phyloP scores from a whole-genome alignment of 108 stramenopile genomes.

The Fistulifera solaris region DNA sequence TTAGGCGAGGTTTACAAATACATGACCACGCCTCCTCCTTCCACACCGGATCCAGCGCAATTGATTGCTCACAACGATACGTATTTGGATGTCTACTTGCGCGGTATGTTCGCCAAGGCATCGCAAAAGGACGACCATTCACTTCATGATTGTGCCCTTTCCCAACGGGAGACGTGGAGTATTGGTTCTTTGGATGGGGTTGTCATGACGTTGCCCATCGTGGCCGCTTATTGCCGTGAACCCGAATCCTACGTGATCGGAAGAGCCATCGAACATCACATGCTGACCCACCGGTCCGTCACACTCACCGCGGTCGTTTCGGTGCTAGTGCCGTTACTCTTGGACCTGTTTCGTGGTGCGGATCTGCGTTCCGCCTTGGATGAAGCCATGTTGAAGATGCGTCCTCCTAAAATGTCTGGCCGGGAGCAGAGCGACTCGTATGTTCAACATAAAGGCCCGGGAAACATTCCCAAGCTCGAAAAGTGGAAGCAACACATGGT shows the following conservation, averaged over 20 bases:
- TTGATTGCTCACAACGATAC: slow-evolving; percentile 18
- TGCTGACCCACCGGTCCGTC: slow-evolving; percentile 16
- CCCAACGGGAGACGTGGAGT: slow-evolving; percentile 19
- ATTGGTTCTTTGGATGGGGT: slow-evolving; percentile 25
- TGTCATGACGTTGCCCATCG: slow-evolving; percentile 18
- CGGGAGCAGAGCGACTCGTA: slow-evolving; percentile 19
- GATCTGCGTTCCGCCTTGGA: slow-evolving; percentile 10
- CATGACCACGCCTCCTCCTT: slow-evolving; percentile 15
- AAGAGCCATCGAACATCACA: slow-evolving; percentile 21
- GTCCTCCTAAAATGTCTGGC: slow-evolving; percentile 19
- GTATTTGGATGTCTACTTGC: slow-evolving; percentile 24
- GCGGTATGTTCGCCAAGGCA: slow-evolving; percentile 17
- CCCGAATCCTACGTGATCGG: slow-evolving; percentile 20
- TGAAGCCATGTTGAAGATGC: slow-evolving; percentile 19
- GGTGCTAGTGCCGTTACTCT: slow-evolving; percentile 16
- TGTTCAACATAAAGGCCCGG: slow-evolving; percentile 11
- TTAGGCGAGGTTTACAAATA: slow-evolving; percentile 10
- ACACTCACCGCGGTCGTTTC: slow-evolving; percentile 18
- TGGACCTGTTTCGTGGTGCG: slow-evolving; percentile 10
- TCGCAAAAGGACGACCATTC: slow-evolving; percentile 10
- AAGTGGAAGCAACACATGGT: slow-evolving; percentile 29
- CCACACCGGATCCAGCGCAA: slow-evolving; percentile 5
- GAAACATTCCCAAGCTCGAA: slow-evolving; percentile 16
- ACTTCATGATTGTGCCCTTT: slow-evolving; percentile 15
- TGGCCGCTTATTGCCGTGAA: slow-evolving; percentile 19